phyloP scores from a whole-genome alignment of 2,329 filamentous ascomycete species.

The Ophiostoma perfectum region DNA sequence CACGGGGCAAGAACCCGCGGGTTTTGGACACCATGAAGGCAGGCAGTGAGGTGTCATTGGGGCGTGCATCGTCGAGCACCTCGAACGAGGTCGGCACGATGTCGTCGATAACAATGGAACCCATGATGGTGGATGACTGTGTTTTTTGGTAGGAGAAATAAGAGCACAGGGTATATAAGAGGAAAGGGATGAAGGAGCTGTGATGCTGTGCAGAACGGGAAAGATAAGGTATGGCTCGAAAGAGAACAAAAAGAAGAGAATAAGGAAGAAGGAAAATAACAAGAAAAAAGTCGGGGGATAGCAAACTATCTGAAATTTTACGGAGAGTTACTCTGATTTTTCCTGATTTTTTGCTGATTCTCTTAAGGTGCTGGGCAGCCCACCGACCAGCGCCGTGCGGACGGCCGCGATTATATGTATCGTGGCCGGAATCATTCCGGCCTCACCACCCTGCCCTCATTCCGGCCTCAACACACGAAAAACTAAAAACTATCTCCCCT shows the following conservation, averaged over 20 bases:
- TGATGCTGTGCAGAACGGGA: neutral
- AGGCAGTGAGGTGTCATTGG: constrained; percentile 57
- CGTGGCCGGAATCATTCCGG: constrained; percentile 18
- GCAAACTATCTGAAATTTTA: neutral
- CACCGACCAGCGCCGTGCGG: neutral
- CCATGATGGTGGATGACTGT: constrained; percentile 34
- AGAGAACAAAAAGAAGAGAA: neutral
- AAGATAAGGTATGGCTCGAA: no score
- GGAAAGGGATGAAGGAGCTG: neutral
- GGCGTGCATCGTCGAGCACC: constrained; percentile 58
- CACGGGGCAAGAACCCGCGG: constrained; percentile 67
- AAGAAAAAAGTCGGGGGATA: neutral
- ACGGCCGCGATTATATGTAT: constrained; percentile 16
- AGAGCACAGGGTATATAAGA: neutral
- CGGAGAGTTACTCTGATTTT: neutral
- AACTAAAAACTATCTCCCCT: constrained; percentile 2
- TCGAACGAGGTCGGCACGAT: constrained; percentile 41
- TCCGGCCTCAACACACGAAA: constrained; percentile 13
- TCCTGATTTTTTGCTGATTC: constrained; percentile 2
- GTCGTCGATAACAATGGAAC: constrained; percentile 36
- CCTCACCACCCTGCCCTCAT: constrained; percentile 13
- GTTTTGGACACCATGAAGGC: constrained; percentile 76
- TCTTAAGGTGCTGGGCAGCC: neutral
- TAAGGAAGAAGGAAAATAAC: constrained; percentile 10
- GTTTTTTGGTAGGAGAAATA: constrained; percentile 6